A percentile compares a stretch with the other conserved stretches of the same genome.
Evolutionary conservation across 75 land plant species (phyloP).

Genomic region (Pinus taeda): DNA sequence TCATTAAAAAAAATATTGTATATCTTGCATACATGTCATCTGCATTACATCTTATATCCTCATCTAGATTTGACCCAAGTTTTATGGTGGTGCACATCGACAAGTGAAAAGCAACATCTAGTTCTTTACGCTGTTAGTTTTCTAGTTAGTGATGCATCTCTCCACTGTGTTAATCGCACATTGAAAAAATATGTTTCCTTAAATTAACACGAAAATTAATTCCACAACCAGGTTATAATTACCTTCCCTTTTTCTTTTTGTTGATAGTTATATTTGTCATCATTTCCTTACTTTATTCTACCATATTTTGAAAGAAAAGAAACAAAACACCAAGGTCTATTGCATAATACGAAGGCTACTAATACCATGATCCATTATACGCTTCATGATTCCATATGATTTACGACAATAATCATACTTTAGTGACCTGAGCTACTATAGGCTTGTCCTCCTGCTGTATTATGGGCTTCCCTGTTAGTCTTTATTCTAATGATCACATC

Average conservation of each 20-base stretch:
- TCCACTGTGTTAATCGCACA: no score
- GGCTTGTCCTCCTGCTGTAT: not conserved
- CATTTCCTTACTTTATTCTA: not conserved
- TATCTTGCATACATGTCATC: not conserved
- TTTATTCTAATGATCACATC: not conserved
- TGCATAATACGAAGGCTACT: not conserved
- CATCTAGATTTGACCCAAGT: not conserved
- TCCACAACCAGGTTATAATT: no score
- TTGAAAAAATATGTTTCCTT: no score
- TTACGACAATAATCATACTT: not conserved
- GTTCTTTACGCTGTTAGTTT: no score
- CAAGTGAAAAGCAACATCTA: not conserved
- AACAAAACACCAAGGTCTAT: not conserved
- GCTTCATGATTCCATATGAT: not conserved
- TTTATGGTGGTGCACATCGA: not conserved
- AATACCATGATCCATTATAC: not conserved
- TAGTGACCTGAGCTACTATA: not conserved
- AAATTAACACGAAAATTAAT: no score
- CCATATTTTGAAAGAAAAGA: not conserved
- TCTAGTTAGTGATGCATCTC: no score
- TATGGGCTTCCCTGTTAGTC: not conserved
- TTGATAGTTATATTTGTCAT: no score
- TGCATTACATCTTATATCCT: not conserved
- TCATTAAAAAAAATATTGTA: not conserved
- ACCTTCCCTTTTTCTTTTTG: no score